Evolutionary conservation across 805 yeast genomes (phyloP).

Genomic region (Wickerhamomyces queroliae): DNA sequence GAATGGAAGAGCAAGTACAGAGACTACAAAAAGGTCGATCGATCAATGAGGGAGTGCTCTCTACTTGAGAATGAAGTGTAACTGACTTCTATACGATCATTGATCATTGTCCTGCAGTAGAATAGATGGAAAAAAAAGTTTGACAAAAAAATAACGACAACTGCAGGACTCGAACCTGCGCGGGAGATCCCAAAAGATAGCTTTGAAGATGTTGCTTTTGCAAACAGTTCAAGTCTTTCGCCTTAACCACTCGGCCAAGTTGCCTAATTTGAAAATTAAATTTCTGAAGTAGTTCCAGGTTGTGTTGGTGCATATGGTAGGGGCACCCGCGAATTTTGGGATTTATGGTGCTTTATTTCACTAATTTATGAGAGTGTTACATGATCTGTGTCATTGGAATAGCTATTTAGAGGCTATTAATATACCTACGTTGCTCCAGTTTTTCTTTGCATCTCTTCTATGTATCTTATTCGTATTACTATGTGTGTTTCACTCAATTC

Average conservation of each 20-base stretch:
- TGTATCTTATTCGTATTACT: no score
- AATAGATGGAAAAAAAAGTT: neutral
- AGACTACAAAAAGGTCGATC: no score
- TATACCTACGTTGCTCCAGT: no score
- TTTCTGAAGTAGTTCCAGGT: neutral
- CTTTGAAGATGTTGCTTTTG: no score
- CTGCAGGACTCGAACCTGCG: conserved; percentile 62
- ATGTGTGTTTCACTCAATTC: no score
- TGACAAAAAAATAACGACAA: conserved; percentile 40
- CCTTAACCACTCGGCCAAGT: conserved; percentile 55
- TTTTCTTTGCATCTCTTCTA: no score
- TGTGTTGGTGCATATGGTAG: neutral
- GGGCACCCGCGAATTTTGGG: neutral
- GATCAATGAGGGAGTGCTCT: no score
- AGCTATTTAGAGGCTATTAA: no score
- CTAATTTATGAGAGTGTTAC: no score
- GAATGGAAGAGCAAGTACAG: no score
- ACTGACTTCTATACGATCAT: neutral
- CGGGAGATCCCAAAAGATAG: conserved; percentile 42
- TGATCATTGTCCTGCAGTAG: neutral
- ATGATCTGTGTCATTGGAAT: no score
- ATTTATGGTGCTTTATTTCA: no score
- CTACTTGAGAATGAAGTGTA: neutral
- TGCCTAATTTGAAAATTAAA: conserved; percentile 14
- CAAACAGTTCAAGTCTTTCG: conserved; percentile 39